Conservation (phyloP, 495 filamentous ascomycete genomes). For the Neurospora intermedia region DNA sequence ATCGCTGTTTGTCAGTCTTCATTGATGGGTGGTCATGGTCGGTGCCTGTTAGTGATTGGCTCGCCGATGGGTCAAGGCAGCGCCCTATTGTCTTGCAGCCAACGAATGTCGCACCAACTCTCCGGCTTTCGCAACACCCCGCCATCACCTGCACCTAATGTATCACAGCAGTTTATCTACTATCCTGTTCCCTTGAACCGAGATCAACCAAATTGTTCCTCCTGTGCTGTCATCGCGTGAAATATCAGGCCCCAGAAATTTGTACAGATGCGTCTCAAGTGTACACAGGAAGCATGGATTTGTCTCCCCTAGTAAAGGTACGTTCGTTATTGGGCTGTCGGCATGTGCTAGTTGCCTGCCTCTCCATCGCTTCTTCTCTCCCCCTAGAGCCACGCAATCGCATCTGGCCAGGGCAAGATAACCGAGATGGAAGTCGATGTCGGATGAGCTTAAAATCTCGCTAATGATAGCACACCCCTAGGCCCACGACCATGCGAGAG, state of each 20-base stretch:
- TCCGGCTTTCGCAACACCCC: neutral
- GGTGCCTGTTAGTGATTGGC: neutral
- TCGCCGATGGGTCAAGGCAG: neutral
- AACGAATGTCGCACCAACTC: neutral
- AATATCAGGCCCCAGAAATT: neutral
- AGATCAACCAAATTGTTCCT: neutral
- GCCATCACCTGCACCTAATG: neutral
- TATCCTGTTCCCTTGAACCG: neutral
- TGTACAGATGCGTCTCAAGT: neutral
- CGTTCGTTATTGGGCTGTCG: neutral
- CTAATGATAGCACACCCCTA: slow-evolving; percentile 21
- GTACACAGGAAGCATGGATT: neutral
- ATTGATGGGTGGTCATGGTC: neutral
- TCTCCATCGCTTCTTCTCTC: neutral
- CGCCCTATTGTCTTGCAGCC: neutral
- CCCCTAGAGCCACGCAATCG: neutral
- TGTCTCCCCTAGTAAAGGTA: neutral
- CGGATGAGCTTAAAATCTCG: neutral
- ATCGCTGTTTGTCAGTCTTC: neutral
- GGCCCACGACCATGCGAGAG: slow-evolving; percentile 84
- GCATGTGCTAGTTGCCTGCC: neutral
- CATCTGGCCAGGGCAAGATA: neutral
- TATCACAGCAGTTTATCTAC: neutral
- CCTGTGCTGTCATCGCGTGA: neutral
- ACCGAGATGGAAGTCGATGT: neutral